Percentiles rank a stretch among this genome's conserved stretches.
These are phyloP conservation scores for Myxozyma vanderwaltii DNA, from an alignment of 805 yeast species.

Conservation along the genomic window DNA sequence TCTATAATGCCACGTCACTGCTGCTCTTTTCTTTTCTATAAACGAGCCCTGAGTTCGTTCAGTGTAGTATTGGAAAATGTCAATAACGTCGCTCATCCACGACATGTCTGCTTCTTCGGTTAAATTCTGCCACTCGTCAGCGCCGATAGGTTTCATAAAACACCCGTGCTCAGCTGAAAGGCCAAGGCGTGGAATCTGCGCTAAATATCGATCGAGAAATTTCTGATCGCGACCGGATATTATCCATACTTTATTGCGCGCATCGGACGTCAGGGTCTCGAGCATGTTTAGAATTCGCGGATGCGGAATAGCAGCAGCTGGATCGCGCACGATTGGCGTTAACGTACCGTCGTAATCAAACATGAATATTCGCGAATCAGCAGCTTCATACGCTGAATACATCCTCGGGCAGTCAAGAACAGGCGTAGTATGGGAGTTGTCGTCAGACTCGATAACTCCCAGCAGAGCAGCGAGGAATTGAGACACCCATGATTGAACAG, in stretches of 20 bases:
- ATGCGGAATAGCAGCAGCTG: conserved; percentile 97
- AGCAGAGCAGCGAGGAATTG: conserved; percentile 35
- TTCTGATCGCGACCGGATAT: conserved; percentile 94
- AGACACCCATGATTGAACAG: conserved; percentile 78
- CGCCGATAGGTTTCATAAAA: conserved; percentile 70
- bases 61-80: conserved; percentile 71
- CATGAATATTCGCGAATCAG: conserved; percentile 68
- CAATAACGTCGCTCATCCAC: conserved; percentile 86
- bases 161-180: conserved; percentile 98
- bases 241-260: conserved; percentile 86
- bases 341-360: conserved; percentile 98
- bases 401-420: conserved; percentile 73
- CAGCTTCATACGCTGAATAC: conserved; percentile 57
- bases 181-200: conserved; percentile 64
- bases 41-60: conserved; percentile 88
- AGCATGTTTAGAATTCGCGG: conserved; percentile 64
- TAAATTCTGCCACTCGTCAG: conserved; percentile 75
- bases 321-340: conserved; percentile 94
- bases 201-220: conserved; percentile 87
- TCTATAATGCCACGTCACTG: conserved; percentile 97
- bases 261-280: conserved; percentile 65
- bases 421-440: conserved; percentile 67
- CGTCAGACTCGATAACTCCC: conserved; percentile 43
- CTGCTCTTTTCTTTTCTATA: conserved; percentile 87
- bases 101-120: conserved; percentile 85